Base-by-base conservation (phyloP, 1,284 basidiomycete genomes). In the Leccinum pallidistipes region DNA sequence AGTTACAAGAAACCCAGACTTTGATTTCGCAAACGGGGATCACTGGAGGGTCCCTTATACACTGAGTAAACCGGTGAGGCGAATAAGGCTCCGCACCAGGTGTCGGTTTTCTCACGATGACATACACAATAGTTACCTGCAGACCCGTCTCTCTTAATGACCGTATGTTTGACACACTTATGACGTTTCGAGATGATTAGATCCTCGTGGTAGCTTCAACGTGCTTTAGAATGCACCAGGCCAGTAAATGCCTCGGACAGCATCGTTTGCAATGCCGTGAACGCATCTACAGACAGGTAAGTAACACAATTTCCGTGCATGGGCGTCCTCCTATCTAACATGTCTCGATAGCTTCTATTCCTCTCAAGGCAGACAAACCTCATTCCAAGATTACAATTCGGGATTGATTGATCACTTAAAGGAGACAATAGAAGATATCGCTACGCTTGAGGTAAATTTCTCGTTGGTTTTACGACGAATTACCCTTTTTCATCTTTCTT, bases 321-420 rank as follows among this genome's bases (percentile, higher is more conserved):
- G 47, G 16, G 36, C 38, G 51, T 53, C 34, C 14, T 53, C 47
- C 16, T 36, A 11, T 71, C 16, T 71, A 24, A 36, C 11, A 54
- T 47, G 38, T 18, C 38, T 45, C 27, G 52, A 16, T 66, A 91
- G 90, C 72, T 94, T 94, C 76, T 94, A 94, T 78, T 90, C 90
- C 50, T 91, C 90, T 12, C 92, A 94, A 77, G 92, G 92, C 45
- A 80, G 92, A 60, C 85, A 86, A 65, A 92, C 91, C 2, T 87
- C 88, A 1, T 94, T 94, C 72, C 83, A 85, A 36, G 92, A 94
- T 74, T 80, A 85, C 68, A 94, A 94, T 70, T 78, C 79, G 16
- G 77, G 80, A 65, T 80, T 94, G 59, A 85, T 94, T 57, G 80
- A 85, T 45, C 76, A 81, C 45, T 72, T 94, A 54, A 78, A 81